Percentiles rank a stretch among this genome's conserved stretches.
Conservation (phyloP, 495 filamentous ascomycete species). For the Cercophora samala region DNA sequence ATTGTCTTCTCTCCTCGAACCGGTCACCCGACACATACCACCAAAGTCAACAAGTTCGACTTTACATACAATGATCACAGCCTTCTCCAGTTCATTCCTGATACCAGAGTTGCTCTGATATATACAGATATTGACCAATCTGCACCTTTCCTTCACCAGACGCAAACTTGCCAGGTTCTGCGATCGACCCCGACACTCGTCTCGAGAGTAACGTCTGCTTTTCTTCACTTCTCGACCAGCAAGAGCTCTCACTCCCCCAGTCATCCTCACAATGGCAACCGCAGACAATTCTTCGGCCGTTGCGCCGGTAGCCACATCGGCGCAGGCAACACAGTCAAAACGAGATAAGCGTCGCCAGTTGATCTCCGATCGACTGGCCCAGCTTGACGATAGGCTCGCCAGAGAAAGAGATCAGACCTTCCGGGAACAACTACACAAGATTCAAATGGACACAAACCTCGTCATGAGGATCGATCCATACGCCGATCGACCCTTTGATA, state of each 20-base stretch:
- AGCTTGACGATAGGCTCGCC: conserved; percentile 69
- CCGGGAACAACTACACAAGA: conserved; percentile 79
- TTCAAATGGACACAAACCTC: conserved; percentile 85
- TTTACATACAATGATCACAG: not conserved
- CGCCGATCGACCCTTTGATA: conserved; percentile 64
- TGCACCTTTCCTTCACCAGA: not conserved
- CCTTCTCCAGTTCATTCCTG: not conserved
- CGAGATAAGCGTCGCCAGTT: conserved; percentile 82
- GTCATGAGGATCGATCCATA: conserved; percentile 82
- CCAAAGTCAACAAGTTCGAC: not conserved
- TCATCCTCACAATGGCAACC: conserved; percentile 32
- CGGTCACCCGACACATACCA: not conserved
- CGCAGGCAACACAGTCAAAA: conserved; percentile 58
- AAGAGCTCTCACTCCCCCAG: not conserved
- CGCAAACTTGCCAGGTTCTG: not conserved
- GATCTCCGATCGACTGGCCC: conserved; percentile 69
- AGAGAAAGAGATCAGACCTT: conserved; percentile 81
- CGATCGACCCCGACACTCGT: not conserved
- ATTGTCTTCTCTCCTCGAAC: not conserved
- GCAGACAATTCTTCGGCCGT: conserved; percentile 30
- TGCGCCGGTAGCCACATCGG: conserved; percentile 25
- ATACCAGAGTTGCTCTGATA: not conserved
- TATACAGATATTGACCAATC: not conserved
- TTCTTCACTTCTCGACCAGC: not conserved
- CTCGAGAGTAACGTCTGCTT: conserved; percentile 1